phyloP scores from a whole-genome alignment of 2,329 filamentous ascomycete species.

The Periconia sp. region DNA sequence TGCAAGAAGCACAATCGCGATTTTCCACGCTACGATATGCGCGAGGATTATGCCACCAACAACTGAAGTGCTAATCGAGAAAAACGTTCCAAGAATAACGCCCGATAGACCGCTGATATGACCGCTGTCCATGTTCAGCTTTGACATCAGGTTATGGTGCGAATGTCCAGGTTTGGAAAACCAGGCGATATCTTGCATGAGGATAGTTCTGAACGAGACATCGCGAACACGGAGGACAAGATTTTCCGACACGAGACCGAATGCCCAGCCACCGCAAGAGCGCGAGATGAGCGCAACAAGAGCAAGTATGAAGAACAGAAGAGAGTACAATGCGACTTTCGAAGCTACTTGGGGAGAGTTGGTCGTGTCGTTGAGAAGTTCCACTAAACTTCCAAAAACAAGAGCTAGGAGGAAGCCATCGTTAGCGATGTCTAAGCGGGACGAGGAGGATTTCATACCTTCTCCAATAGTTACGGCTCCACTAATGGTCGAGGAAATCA shows the following conservation, averaged over 20 bases:
- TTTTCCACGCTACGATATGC: conserved; percentile 54
- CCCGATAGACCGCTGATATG: conserved; percentile 53
- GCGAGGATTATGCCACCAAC: conserved; percentile 52
- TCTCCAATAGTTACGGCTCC: conserved; percentile 61
- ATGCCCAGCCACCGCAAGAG: conserved; percentile 48
- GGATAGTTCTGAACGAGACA: conserved; percentile 52
- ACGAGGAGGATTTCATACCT: conserved; percentile 45
- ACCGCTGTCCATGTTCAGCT: conserved; percentile 52
- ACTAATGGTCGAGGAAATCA: conserved; percentile 49
- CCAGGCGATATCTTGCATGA: conserved; percentile 59
- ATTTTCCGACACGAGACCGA: conserved; percentile 52
- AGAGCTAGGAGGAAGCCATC: background rate
- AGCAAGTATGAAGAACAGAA: conserved; percentile 58
- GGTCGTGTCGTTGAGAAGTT: conserved; percentile 52
- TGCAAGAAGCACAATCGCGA: conserved; percentile 53
- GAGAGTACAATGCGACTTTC: conserved; percentile 47
- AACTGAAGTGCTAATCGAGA: conserved; percentile 51
- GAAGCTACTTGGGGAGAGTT: conserved; percentile 20
- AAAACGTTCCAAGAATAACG: conserved; percentile 53
- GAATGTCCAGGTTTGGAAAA: conserved; percentile 48
- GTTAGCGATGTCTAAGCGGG: background rate
- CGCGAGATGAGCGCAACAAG: conserved; percentile 52
- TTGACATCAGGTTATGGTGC: conserved; percentile 49
- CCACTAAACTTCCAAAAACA: conserved; percentile 55
- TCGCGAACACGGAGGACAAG: conserved; percentile 49